Evolutionary conservation across 2,329 filamentous ascomycete genomes (phyloP).

Genomic region (Hypoxylon sp.): DNA sequence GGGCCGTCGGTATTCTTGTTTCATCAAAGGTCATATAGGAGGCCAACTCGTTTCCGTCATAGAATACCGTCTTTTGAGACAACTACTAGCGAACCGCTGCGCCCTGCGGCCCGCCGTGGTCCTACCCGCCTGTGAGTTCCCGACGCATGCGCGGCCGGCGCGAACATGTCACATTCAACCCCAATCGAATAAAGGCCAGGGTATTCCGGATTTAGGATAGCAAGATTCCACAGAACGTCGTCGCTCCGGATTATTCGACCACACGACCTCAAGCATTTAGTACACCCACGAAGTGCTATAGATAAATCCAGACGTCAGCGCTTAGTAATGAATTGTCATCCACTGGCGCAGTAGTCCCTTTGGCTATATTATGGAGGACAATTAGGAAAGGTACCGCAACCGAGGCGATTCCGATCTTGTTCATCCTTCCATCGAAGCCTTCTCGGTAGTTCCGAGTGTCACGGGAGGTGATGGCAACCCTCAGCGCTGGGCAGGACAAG

Average conservation of each 20-base stretch:
- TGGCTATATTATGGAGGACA: background rate
- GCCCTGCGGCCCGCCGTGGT: constrained; percentile 33
- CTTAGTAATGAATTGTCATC: constrained; percentile 16
- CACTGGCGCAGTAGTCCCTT: constrained; percentile 20
- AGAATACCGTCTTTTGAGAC: constrained; percentile 22
- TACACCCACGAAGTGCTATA: background rate
- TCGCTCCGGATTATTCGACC: constrained; percentile 8
- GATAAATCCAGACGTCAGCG: constrained; percentile 5
- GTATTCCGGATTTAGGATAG: constrained; percentile 7
- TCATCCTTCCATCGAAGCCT: constrained; percentile 33
- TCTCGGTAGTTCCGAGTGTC: constrained; percentile 38
- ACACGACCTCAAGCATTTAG: constrained; percentile 4
- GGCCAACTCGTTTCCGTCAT: constrained; percentile 4
- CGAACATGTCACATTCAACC: constrained; percentile 23
- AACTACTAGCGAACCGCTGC: constrained; percentile 16
- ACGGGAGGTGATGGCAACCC: constrained; percentile 30
- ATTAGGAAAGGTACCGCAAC: background rate
- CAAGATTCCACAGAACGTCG: constrained; percentile 6
- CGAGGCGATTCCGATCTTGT: constrained; percentile 19
- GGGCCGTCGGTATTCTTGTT: constrained; percentile 27
- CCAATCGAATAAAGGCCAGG: constrained; percentile 10
- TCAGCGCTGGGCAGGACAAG: constrained; percentile 19
- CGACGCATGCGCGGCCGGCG: constrained; percentile 26
- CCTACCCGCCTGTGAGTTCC: constrained; percentile 35
- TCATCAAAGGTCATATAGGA: constrained; percentile 20